Percentiles rank a stretch among this genome's conserved stretches.
Conservation (phyloP, 495 filamentous ascomycete species). For the Hypoxylon fuscum region DNA sequence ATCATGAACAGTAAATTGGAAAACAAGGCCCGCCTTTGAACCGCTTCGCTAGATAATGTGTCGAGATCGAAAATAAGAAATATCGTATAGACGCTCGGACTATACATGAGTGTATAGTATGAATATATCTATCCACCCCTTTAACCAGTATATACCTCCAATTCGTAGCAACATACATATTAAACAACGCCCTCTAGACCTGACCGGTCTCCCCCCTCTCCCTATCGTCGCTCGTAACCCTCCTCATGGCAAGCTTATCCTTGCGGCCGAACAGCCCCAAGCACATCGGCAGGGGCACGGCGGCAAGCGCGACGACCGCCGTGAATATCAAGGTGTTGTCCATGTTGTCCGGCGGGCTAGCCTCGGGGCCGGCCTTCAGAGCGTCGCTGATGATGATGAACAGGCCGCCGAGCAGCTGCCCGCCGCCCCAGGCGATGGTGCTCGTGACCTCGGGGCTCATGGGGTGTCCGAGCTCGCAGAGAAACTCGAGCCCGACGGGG, state of each 20-base stretch:
- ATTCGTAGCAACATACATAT: too few species aligned
- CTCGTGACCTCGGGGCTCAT: conserved; percentile 87
- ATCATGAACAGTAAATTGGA: neutral
- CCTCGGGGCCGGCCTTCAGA: conserved; percentile 67
- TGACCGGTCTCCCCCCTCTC: conserved; percentile 15
- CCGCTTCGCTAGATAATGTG: too few species aligned
- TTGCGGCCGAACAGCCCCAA: conserved; percentile 71
- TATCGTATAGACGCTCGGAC: too few species aligned
- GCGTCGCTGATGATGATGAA: conserved; percentile 86
- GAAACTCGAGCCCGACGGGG: conserved; percentile 85
- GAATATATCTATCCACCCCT: too few species aligned
- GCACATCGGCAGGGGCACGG: conserved; percentile 70
- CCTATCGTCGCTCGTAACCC: conserved; percentile 60
- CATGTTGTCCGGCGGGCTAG: conserved; percentile 74
- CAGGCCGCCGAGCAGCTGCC: conserved; percentile 79
- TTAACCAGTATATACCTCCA: too few species aligned
- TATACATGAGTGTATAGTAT: too few species aligned
- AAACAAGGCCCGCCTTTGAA: too few species aligned
- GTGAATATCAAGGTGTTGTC: conserved; percentile 77
- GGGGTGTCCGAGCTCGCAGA: conserved; percentile 87
- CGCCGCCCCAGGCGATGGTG: conserved; percentile 84
- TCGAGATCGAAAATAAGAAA: too few species aligned
- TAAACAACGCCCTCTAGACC: neutral
- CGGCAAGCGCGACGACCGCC: conserved; percentile 71
- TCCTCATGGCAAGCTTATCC: conserved; percentile 60